Percentiles rank a stretch among this genome's conserved stretches.
Evolutionary conservation across 305 asterid genomes (phyloP).

Genomic region (Salvia sclarea): DNA sequence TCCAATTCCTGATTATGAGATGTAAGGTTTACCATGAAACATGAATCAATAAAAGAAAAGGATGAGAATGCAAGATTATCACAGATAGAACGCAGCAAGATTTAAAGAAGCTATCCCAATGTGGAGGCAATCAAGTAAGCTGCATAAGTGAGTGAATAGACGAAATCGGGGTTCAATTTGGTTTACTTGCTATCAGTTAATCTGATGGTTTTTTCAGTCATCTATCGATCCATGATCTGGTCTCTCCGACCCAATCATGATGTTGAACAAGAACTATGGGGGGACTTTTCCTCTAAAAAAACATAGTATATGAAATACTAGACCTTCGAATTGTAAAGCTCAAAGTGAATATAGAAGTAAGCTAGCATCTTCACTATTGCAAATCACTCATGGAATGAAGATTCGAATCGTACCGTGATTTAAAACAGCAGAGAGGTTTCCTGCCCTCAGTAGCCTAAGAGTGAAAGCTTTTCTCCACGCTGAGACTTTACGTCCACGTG

Average conservation of each 20-base stretch:
- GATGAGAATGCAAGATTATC: not conserved
- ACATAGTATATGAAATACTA: too few relatives aligned
- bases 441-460: not conserved
- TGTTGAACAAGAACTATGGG: too few relatives aligned
- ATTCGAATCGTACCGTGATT: constrained; percentile 60
- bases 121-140: constrained; percentile 5
- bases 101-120: not conserved
- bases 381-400: not conserved
- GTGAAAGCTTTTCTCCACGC: not conserved
- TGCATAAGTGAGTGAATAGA: not conserved
- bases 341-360: not conserved
- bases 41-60: too few relatives aligned
- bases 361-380: not conserved
- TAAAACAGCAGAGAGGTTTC: constrained; percentile 53
- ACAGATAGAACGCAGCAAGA: not conserved
- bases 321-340: not conserved
- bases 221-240: too few relatives aligned
- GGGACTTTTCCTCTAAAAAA: not conserved
- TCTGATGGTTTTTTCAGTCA: too few relatives aligned
- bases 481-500: too few relatives aligned
- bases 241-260: too few relatives aligned
- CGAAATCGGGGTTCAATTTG: too few relatives aligned
- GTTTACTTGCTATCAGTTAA: too few relatives aligned
- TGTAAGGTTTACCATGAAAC: too few relatives aligned
- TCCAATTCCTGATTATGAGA: too few relatives aligned